A percentile compares a stretch with the other conserved stretches of the same genome.
These are phyloP conservation scores for Sporothrix brasiliensis DNA, from an alignment of 2,329 filamentous ascomycete genomes.

Conservation along the genomic window DNA sequence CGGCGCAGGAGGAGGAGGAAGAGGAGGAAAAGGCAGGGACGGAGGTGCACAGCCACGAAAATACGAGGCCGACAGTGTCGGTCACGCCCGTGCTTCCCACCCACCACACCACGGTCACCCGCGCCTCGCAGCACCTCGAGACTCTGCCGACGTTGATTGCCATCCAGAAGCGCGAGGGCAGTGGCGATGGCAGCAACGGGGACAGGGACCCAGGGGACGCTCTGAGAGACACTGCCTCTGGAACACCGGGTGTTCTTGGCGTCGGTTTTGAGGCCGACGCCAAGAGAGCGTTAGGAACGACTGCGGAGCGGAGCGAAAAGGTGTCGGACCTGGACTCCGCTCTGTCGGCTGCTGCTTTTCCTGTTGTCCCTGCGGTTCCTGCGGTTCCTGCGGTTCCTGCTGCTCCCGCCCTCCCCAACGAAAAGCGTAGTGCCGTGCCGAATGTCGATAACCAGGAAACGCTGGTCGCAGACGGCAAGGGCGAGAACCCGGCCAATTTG, in stretches of 20 bases:
- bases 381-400: neutral
- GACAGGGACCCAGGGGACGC: neutral
- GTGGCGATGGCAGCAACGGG: no score
- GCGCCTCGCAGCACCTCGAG: neutral
- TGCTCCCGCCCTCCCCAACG: neutral
- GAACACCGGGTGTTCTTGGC: neutral
- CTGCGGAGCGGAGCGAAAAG: neutral
- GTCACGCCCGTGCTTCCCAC: neutral
- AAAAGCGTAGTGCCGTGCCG: neutral
- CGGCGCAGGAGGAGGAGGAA: neutral
- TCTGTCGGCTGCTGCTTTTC: neutral
- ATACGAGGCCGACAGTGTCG: neutral
- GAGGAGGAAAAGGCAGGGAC: neutral
- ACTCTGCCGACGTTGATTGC: neutral
- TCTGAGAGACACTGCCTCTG: neutral
- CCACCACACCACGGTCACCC: neutral
- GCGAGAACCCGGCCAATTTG: neutral
- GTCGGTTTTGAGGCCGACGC: neutral
- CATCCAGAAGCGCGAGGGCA: neutral
- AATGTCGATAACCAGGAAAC: neutral
- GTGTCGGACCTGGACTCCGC: neutral
- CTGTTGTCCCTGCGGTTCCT: neutral
- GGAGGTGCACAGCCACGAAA: neutral
- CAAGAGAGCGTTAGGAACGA: no score
- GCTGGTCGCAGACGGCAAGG: neutral